Base-by-base conservation (phyloP, 345 rosid species). In the sweet orange (Citrus sinensis) region DNA sequence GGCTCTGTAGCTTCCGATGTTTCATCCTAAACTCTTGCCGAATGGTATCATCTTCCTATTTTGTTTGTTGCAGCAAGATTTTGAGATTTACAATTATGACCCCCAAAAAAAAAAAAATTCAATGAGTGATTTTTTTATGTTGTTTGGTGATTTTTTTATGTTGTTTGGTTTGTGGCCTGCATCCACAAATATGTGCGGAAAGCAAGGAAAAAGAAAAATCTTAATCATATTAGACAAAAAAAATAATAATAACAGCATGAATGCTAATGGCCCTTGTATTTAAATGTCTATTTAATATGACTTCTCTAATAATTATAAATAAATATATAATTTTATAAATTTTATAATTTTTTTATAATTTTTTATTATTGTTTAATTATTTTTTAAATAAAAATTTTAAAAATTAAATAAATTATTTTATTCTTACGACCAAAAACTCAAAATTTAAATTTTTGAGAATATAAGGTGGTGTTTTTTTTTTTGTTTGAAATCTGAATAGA, bases 1-100 rank as follows among this genome's bases (percentile, higher is more conserved):
- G 7, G 63, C 62, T 13, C 13, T 13, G 49, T 30, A 79, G 78
- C 80, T 51, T 82, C 84, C 84, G 77, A 79, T 58, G 40, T 75
- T 25, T 79, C 74, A 79, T 83, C 88, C 80, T 17, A 59, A 78
- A 39, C 37, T 30, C 56, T 71, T 6, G 22, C 58, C 7, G 22
- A 6, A 16, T 54, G n/a, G 0, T 54, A 1, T 17, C 58, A 17
- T 54, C 58, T 11, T 3, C 51, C 51, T 17, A 5, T 35, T 16
- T 66, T 70, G 74, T 24, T 68, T 40, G 32, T 20, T n/a, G 72
- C 30, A 27, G 40, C 51, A 29, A 62, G 6, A 29, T 27, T 5
- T 9, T 13, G 4, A 62, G 20, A 27, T 29, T 62, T 29, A 29
- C 20, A 27, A 24, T 60, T 11, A 60, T 25, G 5, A 24, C 64